Evolutionary conservation across 352 stramenopile species (phyloP).

Genomic region (Phytophthora tubulina): DNA sequence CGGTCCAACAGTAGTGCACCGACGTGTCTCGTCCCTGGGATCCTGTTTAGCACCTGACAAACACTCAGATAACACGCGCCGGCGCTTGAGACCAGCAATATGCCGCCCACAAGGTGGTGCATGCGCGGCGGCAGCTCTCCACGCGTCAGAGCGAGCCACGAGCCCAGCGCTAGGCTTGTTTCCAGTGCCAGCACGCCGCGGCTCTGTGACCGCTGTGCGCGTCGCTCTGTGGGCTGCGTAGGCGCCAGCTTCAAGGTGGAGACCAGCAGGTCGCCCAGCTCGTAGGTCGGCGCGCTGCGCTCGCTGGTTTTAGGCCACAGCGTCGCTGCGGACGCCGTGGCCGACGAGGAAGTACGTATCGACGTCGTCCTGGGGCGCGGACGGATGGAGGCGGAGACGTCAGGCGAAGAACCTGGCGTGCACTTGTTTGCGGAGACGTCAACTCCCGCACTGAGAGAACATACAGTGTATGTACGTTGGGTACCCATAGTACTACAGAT

Average conservation of each 20-base stretch:
- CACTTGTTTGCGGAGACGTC: constrained; percentile 12
- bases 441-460: constrained; percentile 34
- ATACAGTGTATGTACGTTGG: too few relatives aligned
- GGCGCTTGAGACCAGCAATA: constrained; percentile 60
- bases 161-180: constrained; percentile 37
- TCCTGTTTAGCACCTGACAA: constrained; percentile 51
- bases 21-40: constrained; percentile 27
- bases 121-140: constrained; percentile 49
- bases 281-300: constrained; percentile 38
- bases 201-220: constrained; percentile 29
- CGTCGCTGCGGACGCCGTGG: constrained; percentile 2
- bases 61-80: constrained; percentile 59
- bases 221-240: neutral
- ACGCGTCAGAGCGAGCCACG: constrained; percentile 42
- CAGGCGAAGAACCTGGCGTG: neutral
- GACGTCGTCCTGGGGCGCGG: constrained; percentile 6
- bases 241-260: constrained; percentile 39
- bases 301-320: constrained; percentile 25
- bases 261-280: constrained; percentile 71
- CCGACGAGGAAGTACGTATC: neutral
- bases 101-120: constrained; percentile 58
- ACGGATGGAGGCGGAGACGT: neutral
- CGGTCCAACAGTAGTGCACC: constrained; percentile 63
- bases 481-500: too few relatives aligned
- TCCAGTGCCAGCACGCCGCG: constrained; percentile 45